Conservation (phyloP, 192 early-diverging fungal genomes). For the Linnemannia zychae region DNA sequence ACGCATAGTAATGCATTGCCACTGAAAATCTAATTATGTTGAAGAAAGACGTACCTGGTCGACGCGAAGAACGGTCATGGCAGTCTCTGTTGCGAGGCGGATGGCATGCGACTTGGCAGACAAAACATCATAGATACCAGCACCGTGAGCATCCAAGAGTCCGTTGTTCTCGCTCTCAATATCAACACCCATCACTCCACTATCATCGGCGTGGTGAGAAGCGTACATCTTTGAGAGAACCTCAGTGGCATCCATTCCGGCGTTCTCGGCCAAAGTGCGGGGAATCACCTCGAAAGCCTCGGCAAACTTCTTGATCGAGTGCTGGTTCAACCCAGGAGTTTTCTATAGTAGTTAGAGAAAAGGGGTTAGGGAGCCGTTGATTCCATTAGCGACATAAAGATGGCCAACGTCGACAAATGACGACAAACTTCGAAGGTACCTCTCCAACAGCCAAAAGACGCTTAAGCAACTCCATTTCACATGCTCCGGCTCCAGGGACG, state of each 20-base stretch:
- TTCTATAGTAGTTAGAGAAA: constrained; percentile 48
- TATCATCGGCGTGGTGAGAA: constrained; percentile 81
- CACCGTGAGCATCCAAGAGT: constrained; percentile 81
- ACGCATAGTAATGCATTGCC: no score
- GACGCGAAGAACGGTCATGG: constrained; percentile 93
- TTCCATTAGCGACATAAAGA: no score
- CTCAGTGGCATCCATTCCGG: constrained; percentile 94
- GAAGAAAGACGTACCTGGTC: constrained; percentile 79
- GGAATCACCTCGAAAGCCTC: constrained; percentile 96
- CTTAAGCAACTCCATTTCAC: constrained; percentile 93
- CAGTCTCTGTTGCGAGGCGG: constrained; percentile 91
- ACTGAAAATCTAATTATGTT: no score
- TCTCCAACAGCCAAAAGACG: constrained; percentile 84
- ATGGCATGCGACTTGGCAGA: constrained; percentile 90
- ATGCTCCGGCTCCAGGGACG: constrained; percentile 93
- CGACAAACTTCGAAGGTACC: constrained; percentile 25
- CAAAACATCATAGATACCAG: constrained; percentile 85
- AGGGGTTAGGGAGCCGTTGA: background rate
- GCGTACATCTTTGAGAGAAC: constrained; percentile 93
- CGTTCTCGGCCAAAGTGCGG: constrained; percentile 94
- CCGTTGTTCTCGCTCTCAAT: constrained; percentile 81
- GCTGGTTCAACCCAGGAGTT: constrained; percentile 96
- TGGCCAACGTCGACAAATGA: background rate
- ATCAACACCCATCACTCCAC: constrained; percentile 80
- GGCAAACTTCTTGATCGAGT: constrained; percentile 96